Evolutionary conservation across 2,329 filamentous ascomycete species (phyloP), one percentile per base, ranked within the genome.

Genomic region (Colletotrichum scovillei): DNA sequence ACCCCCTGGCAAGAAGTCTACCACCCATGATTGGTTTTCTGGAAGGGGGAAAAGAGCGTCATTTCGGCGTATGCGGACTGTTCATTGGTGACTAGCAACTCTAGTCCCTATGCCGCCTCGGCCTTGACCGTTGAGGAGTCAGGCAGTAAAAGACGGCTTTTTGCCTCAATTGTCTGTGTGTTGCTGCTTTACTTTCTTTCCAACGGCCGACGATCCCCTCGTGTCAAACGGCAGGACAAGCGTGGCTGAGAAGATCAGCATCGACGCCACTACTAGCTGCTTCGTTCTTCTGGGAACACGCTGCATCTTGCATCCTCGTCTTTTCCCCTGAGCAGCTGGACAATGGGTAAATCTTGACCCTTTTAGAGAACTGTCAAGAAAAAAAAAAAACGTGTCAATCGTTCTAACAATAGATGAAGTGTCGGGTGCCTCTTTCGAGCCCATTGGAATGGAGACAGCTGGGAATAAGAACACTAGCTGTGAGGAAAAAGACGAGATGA

Each of bases 171-270:
- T 49, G 19, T 49, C 42, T 22, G 16, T 49, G 16, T 46, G 16
- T 8, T 46, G 32, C 32, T 35, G 30, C 19, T 49, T n/a, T 22
- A 9, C 4, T 49, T 49, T n/a, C 19, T n/a, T 49, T 16, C 14
- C 28, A 67, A 63, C 46, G n/a, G 55, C 28, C 53, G 62, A 24
- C 57, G 57, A 70, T 65, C 67, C 24, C 53, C 52, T 53, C 67
- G 56, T 58, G 67, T 67, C 58, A 6, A 38, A n/a, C 24, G 16
- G 12, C 1, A 9, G 6, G 19, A 30, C 19, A 5, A 55, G 24
- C 32, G 62, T 73, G 62, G 71, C 56, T 63, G 30, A 56, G 19
- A n/a, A 49, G 42, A 49, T 49, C 42, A 49, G 42, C 42, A 49
- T 49, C 19, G 19, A 49, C 42, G 42, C 42, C 42, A 49, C 42